phyloP scores from a whole-genome alignment of 352 stramenopile genomes.

The Phytophthora boehmeriae region DNA sequence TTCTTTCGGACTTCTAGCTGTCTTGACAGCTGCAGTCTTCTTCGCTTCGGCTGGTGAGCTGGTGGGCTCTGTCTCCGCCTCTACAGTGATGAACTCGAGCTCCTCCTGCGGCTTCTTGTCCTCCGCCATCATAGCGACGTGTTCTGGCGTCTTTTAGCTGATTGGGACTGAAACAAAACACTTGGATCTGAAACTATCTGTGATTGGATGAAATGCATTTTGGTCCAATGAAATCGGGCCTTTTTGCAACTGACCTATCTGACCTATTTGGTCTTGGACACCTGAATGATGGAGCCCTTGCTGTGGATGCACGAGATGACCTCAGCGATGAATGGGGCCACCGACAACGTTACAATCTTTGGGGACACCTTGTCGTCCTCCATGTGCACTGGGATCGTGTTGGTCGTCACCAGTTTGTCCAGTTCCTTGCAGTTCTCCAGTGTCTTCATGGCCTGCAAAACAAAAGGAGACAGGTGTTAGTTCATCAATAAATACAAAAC shows the following conservation, averaged over 20 bases:
- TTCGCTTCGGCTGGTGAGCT: conserved; percentile 5
- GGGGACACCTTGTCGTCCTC: conserved; percentile 34
- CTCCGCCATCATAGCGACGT: conserved; percentile 54
- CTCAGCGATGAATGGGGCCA: conserved; percentile 88
- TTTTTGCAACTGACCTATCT: conserved; percentile 5
- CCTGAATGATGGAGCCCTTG: conserved; percentile 86
- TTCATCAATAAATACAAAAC: neutral
- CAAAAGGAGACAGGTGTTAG: neutral
- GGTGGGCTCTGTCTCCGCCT: conserved; percentile 30
- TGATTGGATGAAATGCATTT: conserved; percentile 41
- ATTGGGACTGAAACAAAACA: conserved; percentile 9
- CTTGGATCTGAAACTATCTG: conserved; percentile 11
- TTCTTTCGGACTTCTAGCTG: conserved; percentile 21
- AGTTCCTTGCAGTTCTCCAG: conserved; percentile 77
- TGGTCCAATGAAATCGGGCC: conserved; percentile 22
- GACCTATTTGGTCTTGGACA: conserved; percentile 78
- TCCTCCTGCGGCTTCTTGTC: conserved; percentile 71
- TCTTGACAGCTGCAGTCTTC: conserved; percentile 24
- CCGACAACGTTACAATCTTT: conserved; percentile 88
- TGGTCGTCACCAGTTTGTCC: conserved; percentile 85
- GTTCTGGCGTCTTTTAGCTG: neutral
- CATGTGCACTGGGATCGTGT: conserved; percentile 73
- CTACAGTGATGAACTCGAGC: conserved; percentile 84
- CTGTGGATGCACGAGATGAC: conserved; percentile 90
- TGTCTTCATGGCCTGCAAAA: conserved; percentile 50